Conservation (phyloP, 139 green algal genomes). For the Edaphochlamys debaryana region DNA sequence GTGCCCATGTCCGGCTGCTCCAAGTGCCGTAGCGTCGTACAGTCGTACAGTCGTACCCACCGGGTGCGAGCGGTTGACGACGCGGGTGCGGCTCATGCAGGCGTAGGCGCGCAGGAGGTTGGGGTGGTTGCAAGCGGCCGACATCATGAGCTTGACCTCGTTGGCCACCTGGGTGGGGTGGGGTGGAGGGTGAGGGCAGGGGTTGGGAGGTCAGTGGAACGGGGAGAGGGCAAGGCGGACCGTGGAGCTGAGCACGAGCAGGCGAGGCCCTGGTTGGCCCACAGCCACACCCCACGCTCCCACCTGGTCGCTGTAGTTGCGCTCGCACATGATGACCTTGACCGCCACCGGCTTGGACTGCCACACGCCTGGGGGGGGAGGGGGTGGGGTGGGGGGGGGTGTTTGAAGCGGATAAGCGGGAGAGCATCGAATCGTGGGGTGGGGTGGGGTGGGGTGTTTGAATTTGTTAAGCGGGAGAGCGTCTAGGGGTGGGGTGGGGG, state of each 20-base stretch:
- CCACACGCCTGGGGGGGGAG: constrained; percentile 1
- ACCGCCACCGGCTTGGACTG: constrained; percentile 1
- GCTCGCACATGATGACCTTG: constrained; percentile 22
- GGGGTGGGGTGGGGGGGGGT: too few relatives aligned
- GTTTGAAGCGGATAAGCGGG: too few relatives aligned
- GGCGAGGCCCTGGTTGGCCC: background rate
- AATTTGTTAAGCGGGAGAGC: too few relatives aligned
- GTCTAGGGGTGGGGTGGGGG: too few relatives aligned
- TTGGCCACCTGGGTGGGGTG: background rate
- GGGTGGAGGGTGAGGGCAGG: background rate
- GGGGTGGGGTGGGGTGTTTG: too few relatives aligned
- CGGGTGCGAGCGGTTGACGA: background rate
- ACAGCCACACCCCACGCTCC: too few relatives aligned
- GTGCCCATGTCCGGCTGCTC: too few relatives aligned
- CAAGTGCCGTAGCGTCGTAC: too few relatives aligned
- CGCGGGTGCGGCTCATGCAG: background rate
- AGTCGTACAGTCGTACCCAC: too few relatives aligned
- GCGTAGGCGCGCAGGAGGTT: constrained; percentile 21
- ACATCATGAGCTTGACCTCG: constrained; percentile 23
- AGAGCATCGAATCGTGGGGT: too few relatives aligned
- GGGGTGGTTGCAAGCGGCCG: background rate
- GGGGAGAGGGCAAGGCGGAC: background rate
- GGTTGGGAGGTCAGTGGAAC: background rate
- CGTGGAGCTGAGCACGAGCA: background rate
- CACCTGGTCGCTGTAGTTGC: constrained; percentile 13